Conservation (phyloP, 225 moss, liverwort and hornwort species). For the Pseudoscleropodium purum region DNA sequence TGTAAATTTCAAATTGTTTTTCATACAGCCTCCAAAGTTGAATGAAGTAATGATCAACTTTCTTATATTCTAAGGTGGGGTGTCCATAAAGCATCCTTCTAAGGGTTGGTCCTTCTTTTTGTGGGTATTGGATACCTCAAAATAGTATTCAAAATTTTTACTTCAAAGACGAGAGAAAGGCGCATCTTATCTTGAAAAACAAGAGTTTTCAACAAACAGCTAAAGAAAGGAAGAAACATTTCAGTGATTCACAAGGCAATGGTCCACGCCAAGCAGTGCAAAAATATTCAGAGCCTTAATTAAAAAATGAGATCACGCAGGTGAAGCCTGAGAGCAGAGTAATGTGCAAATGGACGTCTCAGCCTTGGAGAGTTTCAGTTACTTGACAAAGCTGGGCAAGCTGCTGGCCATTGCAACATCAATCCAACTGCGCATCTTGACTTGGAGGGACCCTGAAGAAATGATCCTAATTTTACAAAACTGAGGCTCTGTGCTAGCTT, state of each 20-base stretch:
- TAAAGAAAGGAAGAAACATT: neutral
- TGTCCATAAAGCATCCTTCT: neutral
- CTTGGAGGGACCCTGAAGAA: conserved; percentile 25
- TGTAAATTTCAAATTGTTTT: too few relatives aligned
- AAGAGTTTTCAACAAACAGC: too few relatives aligned
- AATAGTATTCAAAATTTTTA: neutral
- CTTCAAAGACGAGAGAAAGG: neutral
- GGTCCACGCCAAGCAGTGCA: neutral
- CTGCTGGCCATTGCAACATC: conserved; percentile 39
- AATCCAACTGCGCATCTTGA: conserved; percentile 47
- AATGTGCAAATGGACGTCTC: neutral
- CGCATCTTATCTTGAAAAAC: neutral
- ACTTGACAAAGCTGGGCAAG: conserved; percentile 34
- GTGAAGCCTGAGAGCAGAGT: neutral
- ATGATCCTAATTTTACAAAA: conserved; percentile 32
- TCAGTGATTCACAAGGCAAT: neutral
- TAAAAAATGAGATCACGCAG: neutral
- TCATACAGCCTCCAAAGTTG: neutral
- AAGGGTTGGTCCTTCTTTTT: neutral
- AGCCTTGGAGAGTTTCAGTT: neutral
- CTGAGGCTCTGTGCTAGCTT: conserved; percentile 26
- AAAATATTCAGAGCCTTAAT: neutral
- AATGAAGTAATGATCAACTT: neutral
- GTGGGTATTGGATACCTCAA: neutral
- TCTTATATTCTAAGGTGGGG: too few relatives aligned